Percentiles rank a stretch among this genome's conserved stretches.
phyloP scores from a whole-genome alignment of 2,329 filamentous ascomycete genomes.

The Corynespora cassiicola region DNA sequence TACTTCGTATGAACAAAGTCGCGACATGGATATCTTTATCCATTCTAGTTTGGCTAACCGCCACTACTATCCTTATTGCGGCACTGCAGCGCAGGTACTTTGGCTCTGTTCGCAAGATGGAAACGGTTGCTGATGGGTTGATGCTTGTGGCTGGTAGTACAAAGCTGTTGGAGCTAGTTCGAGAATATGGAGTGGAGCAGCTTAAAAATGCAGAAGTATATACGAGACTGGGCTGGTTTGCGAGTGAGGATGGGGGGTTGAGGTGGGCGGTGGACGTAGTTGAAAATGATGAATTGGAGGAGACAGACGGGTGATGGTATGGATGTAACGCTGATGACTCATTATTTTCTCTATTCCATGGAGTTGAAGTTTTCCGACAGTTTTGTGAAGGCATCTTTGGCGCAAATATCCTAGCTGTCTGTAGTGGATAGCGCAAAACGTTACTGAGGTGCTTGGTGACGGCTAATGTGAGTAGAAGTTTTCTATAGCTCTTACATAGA shows the following conservation, averaged over 20 bases:
- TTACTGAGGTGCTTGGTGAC: no score
- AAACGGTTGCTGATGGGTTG: constrained; percentile 15
- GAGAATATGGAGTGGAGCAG: constrained; percentile 3
- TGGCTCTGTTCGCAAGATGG: constrained; percentile 3
- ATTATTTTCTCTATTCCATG: no score
- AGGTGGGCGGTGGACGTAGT: constrained; percentile 22
- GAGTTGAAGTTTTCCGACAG: no score
- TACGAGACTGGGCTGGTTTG: constrained; percentile 22
- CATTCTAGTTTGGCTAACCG: constrained; percentile 12
- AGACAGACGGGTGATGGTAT: no score
- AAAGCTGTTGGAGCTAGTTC: constrained; percentile 5
- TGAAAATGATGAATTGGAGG: no score
- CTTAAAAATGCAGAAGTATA: constrained; percentile 5
- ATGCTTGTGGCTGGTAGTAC: constrained; percentile 14
- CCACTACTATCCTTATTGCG: constrained; percentile 10
- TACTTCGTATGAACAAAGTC: constrained; percentile 8
- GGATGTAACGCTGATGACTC: no score
- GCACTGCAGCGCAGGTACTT: constrained; percentile 11
- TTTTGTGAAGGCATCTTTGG: no score
- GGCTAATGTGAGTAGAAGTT: no score
- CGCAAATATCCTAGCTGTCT: no score
- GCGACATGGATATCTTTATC: constrained; percentile 15
- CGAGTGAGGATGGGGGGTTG: constrained; percentile 7
- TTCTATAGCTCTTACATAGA: no score
- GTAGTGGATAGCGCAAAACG: no score